Evolutionary conservation across 1,139 yeast genomes (phyloP).

Genomic region (Pichia terricola): DNA sequence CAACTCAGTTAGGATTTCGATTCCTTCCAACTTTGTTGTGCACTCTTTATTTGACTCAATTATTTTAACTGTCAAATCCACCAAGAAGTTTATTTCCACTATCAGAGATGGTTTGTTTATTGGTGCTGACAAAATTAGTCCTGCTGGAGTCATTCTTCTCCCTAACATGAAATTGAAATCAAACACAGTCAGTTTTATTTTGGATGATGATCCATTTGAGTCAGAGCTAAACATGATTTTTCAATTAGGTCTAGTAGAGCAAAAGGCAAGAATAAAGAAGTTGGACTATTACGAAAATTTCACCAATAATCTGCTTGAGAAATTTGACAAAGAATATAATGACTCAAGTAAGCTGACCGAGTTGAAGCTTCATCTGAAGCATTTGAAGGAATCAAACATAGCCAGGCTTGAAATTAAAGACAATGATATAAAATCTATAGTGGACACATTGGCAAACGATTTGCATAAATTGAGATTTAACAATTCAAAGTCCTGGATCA

Average conservation of each 20-base stretch:
- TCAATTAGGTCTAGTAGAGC: constrained; percentile 70
- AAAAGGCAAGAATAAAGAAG: constrained; percentile 53
- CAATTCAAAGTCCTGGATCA: constrained; percentile 65
- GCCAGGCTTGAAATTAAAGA: background rate
- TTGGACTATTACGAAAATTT: constrained; percentile 41
- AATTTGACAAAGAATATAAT: background rate
- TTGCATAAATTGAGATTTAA: constrained; percentile 27
- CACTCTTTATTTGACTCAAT: constrained; percentile 55
- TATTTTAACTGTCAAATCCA: constrained; percentile 42
- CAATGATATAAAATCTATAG: background rate
- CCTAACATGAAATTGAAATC: constrained; percentile 48
- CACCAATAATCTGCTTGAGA: background rate
- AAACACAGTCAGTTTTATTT: constrained; percentile 35
- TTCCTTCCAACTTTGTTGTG: constrained; percentile 45
- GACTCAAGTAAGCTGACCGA: background rate
- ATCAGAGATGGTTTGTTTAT: constrained; percentile 32
- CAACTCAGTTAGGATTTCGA: background rate
- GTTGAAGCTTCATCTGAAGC: background rate
- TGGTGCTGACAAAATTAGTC: constrained; percentile 29
- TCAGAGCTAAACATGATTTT: constrained; percentile 63
- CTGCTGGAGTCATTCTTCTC: constrained; percentile 33
- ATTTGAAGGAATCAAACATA: background rate
- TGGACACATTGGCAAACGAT: constrained; percentile 9
- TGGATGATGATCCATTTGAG: constrained; percentile 88
- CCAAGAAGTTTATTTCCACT: constrained; percentile 44